Conservation (phyloP, 2,329 filamentous ascomycete genomes). For the Ophiostoma angusticollis region DNA sequence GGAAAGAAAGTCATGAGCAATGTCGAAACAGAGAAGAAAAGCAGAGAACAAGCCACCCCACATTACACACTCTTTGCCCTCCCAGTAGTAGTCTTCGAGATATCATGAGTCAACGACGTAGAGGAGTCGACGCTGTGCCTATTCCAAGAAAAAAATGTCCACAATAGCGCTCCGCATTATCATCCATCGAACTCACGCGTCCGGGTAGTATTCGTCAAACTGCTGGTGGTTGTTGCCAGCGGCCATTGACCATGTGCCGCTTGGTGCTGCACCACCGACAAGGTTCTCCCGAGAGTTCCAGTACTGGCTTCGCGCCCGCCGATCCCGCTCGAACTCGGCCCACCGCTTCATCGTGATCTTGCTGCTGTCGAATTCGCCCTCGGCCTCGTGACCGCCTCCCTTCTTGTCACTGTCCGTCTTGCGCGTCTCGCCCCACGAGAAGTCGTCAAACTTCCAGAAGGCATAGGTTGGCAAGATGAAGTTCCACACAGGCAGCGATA, state of each 20-base stretch:
- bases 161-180: neutral
- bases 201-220: slow-evolving; percentile 44
- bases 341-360: slow-evolving; percentile 99
- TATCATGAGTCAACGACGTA: no score
- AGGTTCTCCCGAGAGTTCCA: slow-evolving; percentile 43
- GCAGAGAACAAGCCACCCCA: neutral
- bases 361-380: slow-evolving; percentile 94
- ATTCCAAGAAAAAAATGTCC: neutral
- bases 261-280: slow-evolving; percentile 24
- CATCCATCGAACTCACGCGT: no score
- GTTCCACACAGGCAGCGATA: slow-evolving; percentile 94
- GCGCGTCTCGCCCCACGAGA: slow-evolving; percentile 95
- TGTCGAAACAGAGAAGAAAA: neutral
- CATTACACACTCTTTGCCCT: no score
- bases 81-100: no score
- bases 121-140: no score
- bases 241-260: slow-evolving; percentile 27
- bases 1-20: neutral
- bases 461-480: slow-evolving; percentile 88
- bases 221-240: slow-evolving; percentile 31
- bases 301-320: slow-evolving; percentile 36
- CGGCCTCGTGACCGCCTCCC: slow-evolving; percentile 74
- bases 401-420: slow-evolving; percentile 89
- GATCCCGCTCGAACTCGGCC: slow-evolving; percentile 80
- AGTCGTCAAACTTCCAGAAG: slow-evolving; percentile 99